phyloP scores from a whole-genome alignment of 1,139 yeast species.

The Saccharomyces hybrid region DNA sequence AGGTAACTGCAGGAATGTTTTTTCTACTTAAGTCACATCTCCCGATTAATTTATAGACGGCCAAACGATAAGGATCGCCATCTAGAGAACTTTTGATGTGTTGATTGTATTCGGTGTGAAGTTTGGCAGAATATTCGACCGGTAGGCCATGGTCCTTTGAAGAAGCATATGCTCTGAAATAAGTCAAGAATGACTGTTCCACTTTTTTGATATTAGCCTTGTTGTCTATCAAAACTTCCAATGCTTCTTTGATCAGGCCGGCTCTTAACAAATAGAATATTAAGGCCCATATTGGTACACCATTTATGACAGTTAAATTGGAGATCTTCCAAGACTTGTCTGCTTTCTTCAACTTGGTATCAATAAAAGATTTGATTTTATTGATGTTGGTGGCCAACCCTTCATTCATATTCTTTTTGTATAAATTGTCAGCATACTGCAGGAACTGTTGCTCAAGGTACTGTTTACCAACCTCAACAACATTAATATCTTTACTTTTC shows the following conservation, averaged over 20 bases:
- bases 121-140: slow-evolving; percentile 57
- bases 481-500: slow-evolving; percentile 23
- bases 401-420: slow-evolving; percentile 52
- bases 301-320: slow-evolving; percentile 59
- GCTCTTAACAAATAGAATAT: slow-evolving; percentile 77
- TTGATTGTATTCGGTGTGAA: slow-evolving; percentile 77
- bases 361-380: slow-evolving; percentile 61
- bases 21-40: slow-evolving; percentile 70
- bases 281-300: slow-evolving; percentile 87
- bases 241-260: slow-evolving; percentile 73
- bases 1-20: slow-evolving; percentile 66
- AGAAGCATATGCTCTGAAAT: slow-evolving; percentile 63
- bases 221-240: slow-evolving; percentile 46
- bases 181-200: slow-evolving; percentile 77
- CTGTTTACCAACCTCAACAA: slow-evolving; percentile 49
- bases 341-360: slow-evolving; percentile 39
- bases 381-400: slow-evolving; percentile 66
- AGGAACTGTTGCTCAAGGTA: slow-evolving; percentile 73
- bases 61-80: slow-evolving; percentile 84
- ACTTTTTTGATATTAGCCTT: slow-evolving; percentile 64
- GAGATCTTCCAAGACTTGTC: slow-evolving; percentile 44
- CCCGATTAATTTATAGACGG: slow-evolving; percentile 85
- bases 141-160: slow-evolving; percentile 50
- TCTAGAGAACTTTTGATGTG: slow-evolving; percentile 65
- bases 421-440: slow-evolving; percentile 64